Evolutionary conservation across 2,329 filamentous ascomycete genomes (phyloP).

Genomic region (Xylariales sp.): DNA sequence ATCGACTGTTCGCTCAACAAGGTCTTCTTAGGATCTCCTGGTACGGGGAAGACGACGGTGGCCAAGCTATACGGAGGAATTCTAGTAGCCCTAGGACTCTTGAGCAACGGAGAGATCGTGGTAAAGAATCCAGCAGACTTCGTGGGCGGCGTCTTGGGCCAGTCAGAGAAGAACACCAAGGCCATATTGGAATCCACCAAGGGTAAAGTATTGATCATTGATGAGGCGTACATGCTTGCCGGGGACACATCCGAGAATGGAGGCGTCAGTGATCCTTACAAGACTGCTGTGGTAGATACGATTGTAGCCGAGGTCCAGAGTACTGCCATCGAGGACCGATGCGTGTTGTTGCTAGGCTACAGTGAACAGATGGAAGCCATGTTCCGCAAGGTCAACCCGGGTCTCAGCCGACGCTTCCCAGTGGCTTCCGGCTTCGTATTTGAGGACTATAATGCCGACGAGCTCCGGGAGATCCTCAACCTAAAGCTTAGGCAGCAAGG

Average conservation of each 20-base stretch:
- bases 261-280: conserved; percentile 37
- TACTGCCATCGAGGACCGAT: conserved; percentile 65
- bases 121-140: conserved; percentile 73
- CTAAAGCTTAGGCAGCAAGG: conserved; percentile 57
- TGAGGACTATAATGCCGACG: conserved; percentile 58
- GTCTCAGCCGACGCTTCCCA: conserved; percentile 62
- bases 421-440: conserved; percentile 61
- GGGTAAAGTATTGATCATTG: conserved; percentile 76
- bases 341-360: conserved; percentile 69
- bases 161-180: conserved; percentile 69
- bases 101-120: conserved; percentile 43
- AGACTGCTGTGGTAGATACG: conserved; percentile 65
- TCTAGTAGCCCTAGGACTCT: conserved; percentile 31
- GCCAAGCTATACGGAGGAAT: conserved; percentile 24
- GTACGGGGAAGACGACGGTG: conserved; percentile 25
- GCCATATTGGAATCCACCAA: conserved; percentile 60
- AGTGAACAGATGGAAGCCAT: conserved; percentile 65
- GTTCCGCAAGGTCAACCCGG: conserved; percentile 72
- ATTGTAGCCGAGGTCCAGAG: conserved; percentile 71
- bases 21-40: conserved; percentile 23
- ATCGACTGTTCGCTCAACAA: conserved; percentile 20
- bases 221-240: conserved; percentile 71
- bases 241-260: conserved; percentile 25
- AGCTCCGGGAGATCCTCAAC: conserved; percentile 56
- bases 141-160: conserved; percentile 56